Evolutionary conservation across 208 protist species (phyloP), one percentile per base, ranked within the genome.

Genomic region (Trypanosoma platydactyli): DNA sequence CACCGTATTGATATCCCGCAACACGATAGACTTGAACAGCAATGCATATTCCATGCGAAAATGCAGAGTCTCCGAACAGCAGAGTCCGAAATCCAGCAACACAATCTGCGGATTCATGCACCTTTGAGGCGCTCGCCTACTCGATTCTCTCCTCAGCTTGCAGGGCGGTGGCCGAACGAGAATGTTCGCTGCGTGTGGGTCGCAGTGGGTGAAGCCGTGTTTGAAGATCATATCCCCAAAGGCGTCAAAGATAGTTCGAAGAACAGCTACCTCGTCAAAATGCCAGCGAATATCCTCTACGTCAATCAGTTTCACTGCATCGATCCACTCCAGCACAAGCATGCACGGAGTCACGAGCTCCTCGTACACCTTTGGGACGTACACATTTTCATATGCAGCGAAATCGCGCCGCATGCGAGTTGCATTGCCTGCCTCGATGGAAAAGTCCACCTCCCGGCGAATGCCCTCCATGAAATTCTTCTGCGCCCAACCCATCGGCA

Each of bases 171-270:
- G 64, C 3, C 91, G 80, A 29, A 97, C 83, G 13, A 98, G 64
- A 44, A 98, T 77, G 77, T 98, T 98, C 16, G 94, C 95, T 2
- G 86, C 92, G 71, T 98, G 95, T 22, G 90, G 88, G 50, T 98
- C 94, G 61, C 86, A 89, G 73, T 99, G 96, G 4, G 98, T 79
- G 67, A 97, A 98, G 46, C 94, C 93, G 53, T 92, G 64, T 13
- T 94, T 76, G 57, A 98, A 99, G n/a, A 98, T 95, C 83, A 97
- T 93, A 45, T 97, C 80, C 7, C 87, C 83, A 72, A 97, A 96
- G 1, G 85, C 76, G 15, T 96, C 84, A 42, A 97, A 88, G 30
- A 98, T 24, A 13, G 71, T 87, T 18, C 65, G 76, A 20, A 95
- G 68, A 54, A 93, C 76, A 5, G 45, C 61, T 12, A 59, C 68